Evolutionary conservation across 768 basidiomycete genomes (phyloP).

Genomic region (Leccinum boreale): DNA sequence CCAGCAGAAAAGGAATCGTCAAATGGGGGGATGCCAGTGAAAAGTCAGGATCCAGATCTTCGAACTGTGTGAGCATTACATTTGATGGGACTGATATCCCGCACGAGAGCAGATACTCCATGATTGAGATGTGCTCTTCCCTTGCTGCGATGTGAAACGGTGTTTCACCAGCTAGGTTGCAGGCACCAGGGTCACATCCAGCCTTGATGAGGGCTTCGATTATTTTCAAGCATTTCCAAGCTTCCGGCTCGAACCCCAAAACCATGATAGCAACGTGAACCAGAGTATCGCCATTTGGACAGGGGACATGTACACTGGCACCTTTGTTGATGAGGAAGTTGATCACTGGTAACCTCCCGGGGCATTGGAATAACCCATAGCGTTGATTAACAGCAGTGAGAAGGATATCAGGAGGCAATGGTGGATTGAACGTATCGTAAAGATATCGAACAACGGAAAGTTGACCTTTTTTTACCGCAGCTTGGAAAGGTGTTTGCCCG

Average conservation of each 20-base stretch:
- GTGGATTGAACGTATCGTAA: background rate
- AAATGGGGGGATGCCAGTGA: background rate
- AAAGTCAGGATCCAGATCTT: no score
- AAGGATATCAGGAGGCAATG: background rate
- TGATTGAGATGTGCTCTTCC: background rate
- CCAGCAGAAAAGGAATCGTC: background rate
- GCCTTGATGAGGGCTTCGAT: background rate
- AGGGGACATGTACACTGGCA: background rate
- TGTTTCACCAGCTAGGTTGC: background rate
- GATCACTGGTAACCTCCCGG: background rate
- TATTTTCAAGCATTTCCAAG: background rate
- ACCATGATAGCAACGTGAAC: background rate
- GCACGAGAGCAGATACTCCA: background rate
- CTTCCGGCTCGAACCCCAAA: no score
- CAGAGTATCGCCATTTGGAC: background rate
- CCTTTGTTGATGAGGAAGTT: background rate
- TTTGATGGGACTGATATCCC: background rate
- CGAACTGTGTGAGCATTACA: background rate
- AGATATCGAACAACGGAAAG: background rate
- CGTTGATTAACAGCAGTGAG: background rate
- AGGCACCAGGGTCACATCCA: background rate
- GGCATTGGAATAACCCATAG: rapidly evolving
- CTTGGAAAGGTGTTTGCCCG: background rate
- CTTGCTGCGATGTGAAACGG: background rate
- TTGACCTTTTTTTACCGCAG: background rate